Evolutionary conservation across 75 land plant genomes (phyloP).

Genomic region (Cupressus sempervirens): DNA sequence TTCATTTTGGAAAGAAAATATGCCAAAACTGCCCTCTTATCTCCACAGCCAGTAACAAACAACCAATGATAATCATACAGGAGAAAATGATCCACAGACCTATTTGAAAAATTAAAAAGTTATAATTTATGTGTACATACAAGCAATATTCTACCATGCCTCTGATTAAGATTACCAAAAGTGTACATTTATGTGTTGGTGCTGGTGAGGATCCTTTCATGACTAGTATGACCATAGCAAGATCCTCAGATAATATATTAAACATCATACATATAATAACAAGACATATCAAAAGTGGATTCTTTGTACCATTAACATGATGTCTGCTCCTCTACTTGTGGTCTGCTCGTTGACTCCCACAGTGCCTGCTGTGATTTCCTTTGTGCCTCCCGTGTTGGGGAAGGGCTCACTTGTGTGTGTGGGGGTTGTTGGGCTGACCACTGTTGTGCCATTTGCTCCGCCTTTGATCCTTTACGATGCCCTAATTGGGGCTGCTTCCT

Average conservation of each 20-base stretch:
- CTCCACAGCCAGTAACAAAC: neutral
- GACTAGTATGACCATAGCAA: neutral
- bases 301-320: no score
- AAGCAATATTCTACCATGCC: neutral
- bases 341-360: no score
- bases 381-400: no score
- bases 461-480: no score
- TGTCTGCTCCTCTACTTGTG: no score
- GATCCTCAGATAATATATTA: neutral
- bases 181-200: neutral
- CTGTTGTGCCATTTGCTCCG: no score
- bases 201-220: neutral
- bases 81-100: neutral
- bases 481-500: no score
- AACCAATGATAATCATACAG: neutral
- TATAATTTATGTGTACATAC: neutral
- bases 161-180: neutral
- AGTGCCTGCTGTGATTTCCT: no score
- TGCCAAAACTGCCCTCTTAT: neutral
- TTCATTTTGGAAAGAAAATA: neutral
- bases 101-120: neutral
- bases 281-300: no score
- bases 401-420: no score
- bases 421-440: no score
- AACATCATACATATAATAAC: neutral